Conservation (phyloP, 2,329 filamentous ascomycete species). For the Trichoderma cornu-damae region DNA sequence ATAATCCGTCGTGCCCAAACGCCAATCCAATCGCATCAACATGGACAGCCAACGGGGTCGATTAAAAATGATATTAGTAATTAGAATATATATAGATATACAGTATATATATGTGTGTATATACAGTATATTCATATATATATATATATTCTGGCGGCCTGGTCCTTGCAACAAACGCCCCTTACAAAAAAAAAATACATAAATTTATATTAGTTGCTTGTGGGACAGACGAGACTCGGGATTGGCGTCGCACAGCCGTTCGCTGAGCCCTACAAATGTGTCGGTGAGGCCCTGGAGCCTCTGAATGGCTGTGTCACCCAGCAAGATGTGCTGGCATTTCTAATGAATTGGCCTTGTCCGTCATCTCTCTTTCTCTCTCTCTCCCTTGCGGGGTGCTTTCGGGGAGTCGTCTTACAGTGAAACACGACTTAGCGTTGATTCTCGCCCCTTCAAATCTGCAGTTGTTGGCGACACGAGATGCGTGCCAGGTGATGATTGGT, state of each 20-base stretch:
- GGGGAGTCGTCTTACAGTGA: background rate
- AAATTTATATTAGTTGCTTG: background rate
- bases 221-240: background rate
- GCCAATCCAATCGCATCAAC: too few species aligned
- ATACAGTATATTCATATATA: too few species aligned
- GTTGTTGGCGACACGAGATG: background rate
- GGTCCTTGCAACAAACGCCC: too few species aligned
- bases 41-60: too few species aligned
- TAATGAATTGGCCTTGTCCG: slow-evolving; percentile 5
- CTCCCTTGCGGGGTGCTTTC: background rate
- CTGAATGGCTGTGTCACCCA: slow-evolving; percentile 10
- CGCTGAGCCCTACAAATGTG: slow-evolving; percentile 7
- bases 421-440: background rate
- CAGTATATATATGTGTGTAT: too few species aligned
- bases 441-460: background rate
- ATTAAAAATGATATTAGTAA: too few species aligned
- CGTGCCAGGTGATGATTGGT: background rate
- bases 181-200: background rate
- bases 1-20: too few species aligned
- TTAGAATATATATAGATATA: too few species aligned
- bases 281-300: slow-evolving; percentile 8
- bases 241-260: slow-evolving; percentile 1
- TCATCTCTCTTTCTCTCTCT: too few species aligned
- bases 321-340: slow-evolving; percentile 12
- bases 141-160: too few species aligned